phyloP scores from a whole-genome alignment of 225 moss, liverwort and hornwort species.

The Pseudoscleropodium purum region DNA sequence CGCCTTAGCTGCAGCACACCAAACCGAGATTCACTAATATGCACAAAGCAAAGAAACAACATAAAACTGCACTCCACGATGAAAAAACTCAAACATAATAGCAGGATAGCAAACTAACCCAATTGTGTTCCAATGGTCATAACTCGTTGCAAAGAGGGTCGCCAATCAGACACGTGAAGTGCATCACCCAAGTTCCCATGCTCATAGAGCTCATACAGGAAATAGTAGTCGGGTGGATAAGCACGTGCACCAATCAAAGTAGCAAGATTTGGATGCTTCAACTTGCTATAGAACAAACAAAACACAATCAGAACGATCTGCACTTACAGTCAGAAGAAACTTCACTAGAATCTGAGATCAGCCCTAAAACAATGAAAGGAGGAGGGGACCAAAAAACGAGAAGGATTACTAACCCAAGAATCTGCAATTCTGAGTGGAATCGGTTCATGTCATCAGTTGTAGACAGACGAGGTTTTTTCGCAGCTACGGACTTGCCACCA shows the following conservation, averaged over 20 bases:
- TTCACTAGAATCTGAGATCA: neutral
- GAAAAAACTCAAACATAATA: neutral
- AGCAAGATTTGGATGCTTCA: slow-evolving; percentile 50
- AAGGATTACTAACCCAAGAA: slow-evolving; percentile 21
- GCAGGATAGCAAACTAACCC: slow-evolving; percentile 27
- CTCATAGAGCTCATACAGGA: slow-evolving; percentile 45
- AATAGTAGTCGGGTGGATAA: slow-evolving; percentile 56
- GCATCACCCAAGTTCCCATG: slow-evolving; percentile 57
- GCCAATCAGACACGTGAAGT: slow-evolving; percentile 59
- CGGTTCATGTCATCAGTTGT: slow-evolving; percentile 45
- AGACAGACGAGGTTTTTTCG: slow-evolving; percentile 52
- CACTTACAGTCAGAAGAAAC: neutral
- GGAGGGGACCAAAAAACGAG: neutral
- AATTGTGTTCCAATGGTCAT: slow-evolving; percentile 42
- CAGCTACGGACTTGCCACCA: slow-evolving; percentile 42
- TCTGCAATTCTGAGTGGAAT: slow-evolving; percentile 53
- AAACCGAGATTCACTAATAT: neutral
- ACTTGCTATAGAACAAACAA: slow-evolving; percentile 17
- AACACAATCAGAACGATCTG: neutral
- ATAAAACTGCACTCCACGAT: neutral
- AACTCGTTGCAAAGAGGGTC: slow-evolving; percentile 39
- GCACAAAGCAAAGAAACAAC: neutral
- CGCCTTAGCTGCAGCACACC: slow-evolving; percentile 37
- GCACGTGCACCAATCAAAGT: slow-evolving; percentile 53
- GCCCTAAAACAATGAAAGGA: neutral